Evolutionary conservation across 2,329 filamentous ascomycete species (phyloP).

Genomic region (Neofusicoccum laricinum): DNA sequence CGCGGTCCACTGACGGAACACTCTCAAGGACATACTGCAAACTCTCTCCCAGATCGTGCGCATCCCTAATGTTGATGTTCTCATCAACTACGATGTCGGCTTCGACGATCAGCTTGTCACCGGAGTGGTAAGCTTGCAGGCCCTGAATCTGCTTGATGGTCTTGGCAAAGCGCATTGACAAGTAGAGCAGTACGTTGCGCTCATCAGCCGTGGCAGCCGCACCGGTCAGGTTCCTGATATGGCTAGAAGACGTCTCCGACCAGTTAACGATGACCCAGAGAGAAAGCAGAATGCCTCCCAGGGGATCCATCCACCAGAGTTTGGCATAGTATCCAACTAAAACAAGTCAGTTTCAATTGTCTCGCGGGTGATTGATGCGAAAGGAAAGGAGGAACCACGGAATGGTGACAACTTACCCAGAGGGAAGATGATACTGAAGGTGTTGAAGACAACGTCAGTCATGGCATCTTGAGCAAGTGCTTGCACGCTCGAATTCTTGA

Average conservation of each 20-base stretch:
- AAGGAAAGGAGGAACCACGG: too few species aligned
- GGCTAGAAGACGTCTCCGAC: slow-evolving; percentile 68
- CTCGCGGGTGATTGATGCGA: neutral
- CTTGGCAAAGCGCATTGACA: slow-evolving; percentile 90
- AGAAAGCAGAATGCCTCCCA: slow-evolving; percentile 76
- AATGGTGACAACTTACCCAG: slow-evolving; percentile 49
- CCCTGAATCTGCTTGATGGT: slow-evolving; percentile 84
- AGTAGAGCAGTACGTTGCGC: slow-evolving; percentile 80
- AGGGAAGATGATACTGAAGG: slow-evolving; percentile 83
- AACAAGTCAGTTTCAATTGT: slow-evolving; percentile 7
- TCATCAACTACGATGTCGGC: slow-evolving; percentile 83
- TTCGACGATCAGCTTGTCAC: slow-evolving; percentile 79
- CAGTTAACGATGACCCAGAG: slow-evolving; percentile 77
- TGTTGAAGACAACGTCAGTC: slow-evolving; percentile 85
- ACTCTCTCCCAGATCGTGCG: slow-evolving; percentile 74
- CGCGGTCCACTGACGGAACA: slow-evolving; percentile 67
- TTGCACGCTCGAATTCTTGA: slow-evolving; percentile 82
- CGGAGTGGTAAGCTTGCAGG: slow-evolving; percentile 78
- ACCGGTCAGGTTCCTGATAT: slow-evolving; percentile 78
- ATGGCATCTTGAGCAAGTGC: slow-evolving; percentile 68
- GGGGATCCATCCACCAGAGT: slow-evolving; percentile 80
- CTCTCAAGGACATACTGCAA: slow-evolving; percentile 83
- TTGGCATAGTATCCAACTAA: slow-evolving; percentile 68
- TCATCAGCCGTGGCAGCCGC: slow-evolving; percentile 77
- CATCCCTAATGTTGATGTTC: slow-evolving; percentile 71